phyloP scores from a whole-genome alignment of 495 filamentous ascomycete genomes.

The Xylaria bambusicola region DNA sequence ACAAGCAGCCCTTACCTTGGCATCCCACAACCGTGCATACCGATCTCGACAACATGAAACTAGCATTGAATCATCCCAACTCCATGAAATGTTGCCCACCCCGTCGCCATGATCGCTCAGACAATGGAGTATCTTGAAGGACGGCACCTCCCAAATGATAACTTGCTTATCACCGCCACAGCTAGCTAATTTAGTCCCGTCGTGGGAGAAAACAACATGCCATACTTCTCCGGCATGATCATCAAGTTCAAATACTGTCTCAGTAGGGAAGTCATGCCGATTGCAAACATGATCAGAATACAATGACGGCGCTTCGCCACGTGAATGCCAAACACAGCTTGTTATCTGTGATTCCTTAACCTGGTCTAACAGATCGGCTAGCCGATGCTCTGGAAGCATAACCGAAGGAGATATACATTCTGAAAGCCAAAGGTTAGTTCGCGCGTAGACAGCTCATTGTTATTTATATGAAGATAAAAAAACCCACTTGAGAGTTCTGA shows the following conservation, averaged over 20 bases:
- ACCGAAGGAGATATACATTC: slow-evolving; percentile 91
- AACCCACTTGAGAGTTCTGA: slow-evolving; percentile 80
- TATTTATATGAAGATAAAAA: slow-evolving; percentile 1
- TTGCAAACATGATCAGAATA: slow-evolving; percentile 89
- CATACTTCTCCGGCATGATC: slow-evolving; percentile 86
- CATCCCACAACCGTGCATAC: slow-evolving; percentile 77
- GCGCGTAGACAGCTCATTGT: neutral
- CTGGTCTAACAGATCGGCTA: slow-evolving; percentile 80
- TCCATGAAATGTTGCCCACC: slow-evolving; percentile 83
- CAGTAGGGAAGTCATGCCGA: slow-evolving; percentile 72
- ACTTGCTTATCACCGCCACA: slow-evolving; percentile 73
- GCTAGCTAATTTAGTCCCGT: slow-evolving; percentile 81
- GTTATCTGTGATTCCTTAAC: slow-evolving; percentile 81
- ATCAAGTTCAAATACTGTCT: slow-evolving; percentile 64
- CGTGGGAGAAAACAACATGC: slow-evolving; percentile 86
- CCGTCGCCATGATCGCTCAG: slow-evolving; percentile 64
- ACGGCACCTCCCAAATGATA: slow-evolving; percentile 78
- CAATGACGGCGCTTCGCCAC: slow-evolving; percentile 73
- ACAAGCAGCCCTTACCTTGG: slow-evolving; percentile 57
- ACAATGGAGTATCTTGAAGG: slow-evolving; percentile 64
- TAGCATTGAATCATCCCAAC: slow-evolving; percentile 82
- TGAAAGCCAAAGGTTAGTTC: slow-evolving; percentile 19
- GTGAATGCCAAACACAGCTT: slow-evolving; percentile 87
- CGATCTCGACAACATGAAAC: slow-evolving; percentile 78
- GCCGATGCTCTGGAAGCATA: slow-evolving; percentile 93